Evolutionary conservation across 495 filamentous ascomycete genomes (phyloP).

Genomic region (Penicillium psychrofluorescens): DNA sequence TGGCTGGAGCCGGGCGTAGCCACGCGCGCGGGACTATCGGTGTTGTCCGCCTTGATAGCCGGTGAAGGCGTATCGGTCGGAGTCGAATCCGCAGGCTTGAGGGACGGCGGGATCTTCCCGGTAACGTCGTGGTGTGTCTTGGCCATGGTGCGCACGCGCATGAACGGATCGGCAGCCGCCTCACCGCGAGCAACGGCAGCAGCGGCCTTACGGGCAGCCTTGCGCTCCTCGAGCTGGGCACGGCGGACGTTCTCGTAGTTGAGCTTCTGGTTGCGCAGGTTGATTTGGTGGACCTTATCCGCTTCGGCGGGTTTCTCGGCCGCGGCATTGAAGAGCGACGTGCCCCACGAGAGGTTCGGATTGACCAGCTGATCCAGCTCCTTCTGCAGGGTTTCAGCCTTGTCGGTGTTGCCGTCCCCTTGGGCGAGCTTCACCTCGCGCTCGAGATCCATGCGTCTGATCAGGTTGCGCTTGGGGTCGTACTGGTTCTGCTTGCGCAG

Average conservation of each 20-base stretch:
- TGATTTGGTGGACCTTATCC: conserved; percentile 69
- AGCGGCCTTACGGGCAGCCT: conserved; percentile 50
- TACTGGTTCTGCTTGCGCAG: conserved; percentile 59
- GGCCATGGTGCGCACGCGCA: conserved; percentile 53
- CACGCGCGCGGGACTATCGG: conserved; percentile 14
- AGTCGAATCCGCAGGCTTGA: conserved; percentile 24
- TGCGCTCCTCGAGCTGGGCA: conserved; percentile 74
- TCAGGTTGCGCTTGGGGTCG: conserved; percentile 51
- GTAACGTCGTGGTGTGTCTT: conserved; percentile 56
- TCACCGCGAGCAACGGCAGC: conserved; percentile 50
- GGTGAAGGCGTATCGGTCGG: conserved; percentile 41
- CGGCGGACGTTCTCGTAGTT: conserved; percentile 77
- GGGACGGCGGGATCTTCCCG: conserved; percentile 14
- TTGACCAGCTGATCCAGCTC: conserved; percentile 61
- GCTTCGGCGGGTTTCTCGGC: conserved; percentile 48
- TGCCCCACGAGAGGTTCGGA: conserved; percentile 63
- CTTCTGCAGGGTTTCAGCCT: conserved; percentile 52
- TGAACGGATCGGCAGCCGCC: conserved; percentile 45
- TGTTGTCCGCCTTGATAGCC: conserved; percentile 32
- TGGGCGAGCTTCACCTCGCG: conserved; percentile 59
- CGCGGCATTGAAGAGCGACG: conserved; percentile 42
- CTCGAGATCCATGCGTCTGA: conserved; percentile 56
- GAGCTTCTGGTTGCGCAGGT: conserved; percentile 67
- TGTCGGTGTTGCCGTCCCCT: conserved; percentile 51
- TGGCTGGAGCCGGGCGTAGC: conserved; percentile 23